Evolutionary conservation across 805 yeast genomes (phyloP).

Genomic region (Saccharomycopsis olivae): DNA sequence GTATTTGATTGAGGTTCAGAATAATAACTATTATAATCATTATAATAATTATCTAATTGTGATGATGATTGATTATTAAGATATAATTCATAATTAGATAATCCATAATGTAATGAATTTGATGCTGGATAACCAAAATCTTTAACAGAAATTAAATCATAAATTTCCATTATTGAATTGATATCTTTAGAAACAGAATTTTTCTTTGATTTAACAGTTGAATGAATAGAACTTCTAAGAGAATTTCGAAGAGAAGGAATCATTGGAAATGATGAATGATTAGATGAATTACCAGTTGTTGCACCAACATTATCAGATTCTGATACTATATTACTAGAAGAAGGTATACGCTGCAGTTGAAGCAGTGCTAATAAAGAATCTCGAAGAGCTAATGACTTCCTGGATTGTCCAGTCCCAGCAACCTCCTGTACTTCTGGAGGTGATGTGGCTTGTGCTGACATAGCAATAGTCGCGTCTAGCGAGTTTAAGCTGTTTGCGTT

Average conservation of each 20-base stretch:
- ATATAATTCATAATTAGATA: conserved; percentile 23
- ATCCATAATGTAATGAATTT: conserved; percentile 67
- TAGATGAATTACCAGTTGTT: too few relatives aligned
- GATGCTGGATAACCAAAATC: conserved; percentile 73
- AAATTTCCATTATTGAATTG: conserved; percentile 21
- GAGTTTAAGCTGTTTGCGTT: too few relatives aligned
- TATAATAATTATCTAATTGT: conserved; percentile 10
- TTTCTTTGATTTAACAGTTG: conserved; percentile 17
- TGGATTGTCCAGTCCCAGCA: too few relatives aligned
- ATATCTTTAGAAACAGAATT: conserved; percentile 14
- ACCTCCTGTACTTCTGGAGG: too few relatives aligned
- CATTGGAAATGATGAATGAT: conserved; percentile 4
- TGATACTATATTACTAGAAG: too few relatives aligned
- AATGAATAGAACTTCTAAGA: conserved; percentile 14
- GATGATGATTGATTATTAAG: conserved; percentile 15
- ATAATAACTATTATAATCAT: conserved; percentile 1
- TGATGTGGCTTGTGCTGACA: too few relatives aligned
- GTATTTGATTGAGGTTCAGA: neutral
- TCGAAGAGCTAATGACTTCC: too few relatives aligned
- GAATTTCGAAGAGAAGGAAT: conserved; percentile 16
- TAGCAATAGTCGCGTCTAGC: too few relatives aligned
- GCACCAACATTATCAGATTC: too few relatives aligned
- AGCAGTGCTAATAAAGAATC: too few relatives aligned
- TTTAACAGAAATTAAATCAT: conserved; percentile 38
- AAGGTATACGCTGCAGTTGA: too few relatives aligned